Conservation (phyloP, 352 stramenopile genomes). For the Peronospora belbahrii region DNA sequence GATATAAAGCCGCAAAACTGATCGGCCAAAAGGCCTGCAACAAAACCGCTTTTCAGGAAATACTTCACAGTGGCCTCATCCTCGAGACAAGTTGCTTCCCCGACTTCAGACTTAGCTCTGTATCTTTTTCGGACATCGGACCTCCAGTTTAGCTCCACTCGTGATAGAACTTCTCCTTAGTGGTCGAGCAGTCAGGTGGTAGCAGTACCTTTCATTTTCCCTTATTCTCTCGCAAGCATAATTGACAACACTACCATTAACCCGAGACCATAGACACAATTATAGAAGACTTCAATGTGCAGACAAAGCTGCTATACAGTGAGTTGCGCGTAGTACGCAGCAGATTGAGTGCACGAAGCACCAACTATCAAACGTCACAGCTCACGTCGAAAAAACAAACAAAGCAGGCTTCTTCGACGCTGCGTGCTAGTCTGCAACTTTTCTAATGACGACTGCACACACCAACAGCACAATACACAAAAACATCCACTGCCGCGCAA, state of each 20-base stretch:
- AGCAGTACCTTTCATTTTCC: conserved; percentile 11
- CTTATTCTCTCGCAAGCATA: not conserved
- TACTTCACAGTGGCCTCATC: too few species aligned
- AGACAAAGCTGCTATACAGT: conserved; percentile 56
- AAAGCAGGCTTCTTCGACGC: conserved; percentile 42
- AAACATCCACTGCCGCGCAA: not conserved
- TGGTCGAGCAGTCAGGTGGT: conserved; percentile 9
- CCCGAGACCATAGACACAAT: conserved; percentile 49
- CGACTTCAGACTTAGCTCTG: conserved; percentile 63
- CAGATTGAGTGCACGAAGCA: conserved; percentile 70
- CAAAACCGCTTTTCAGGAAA: conserved; percentile 71
- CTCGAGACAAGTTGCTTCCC: conserved; percentile 67
- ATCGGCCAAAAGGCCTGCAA: conserved; percentile 59
- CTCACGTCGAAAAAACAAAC: conserved; percentile 66
- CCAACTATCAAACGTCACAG: conserved; percentile 54
- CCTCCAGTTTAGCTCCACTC: conserved; percentile 5
- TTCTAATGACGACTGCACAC: conserved; percentile 33
- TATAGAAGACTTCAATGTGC: conserved; percentile 61
- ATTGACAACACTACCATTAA: conserved; percentile 33
- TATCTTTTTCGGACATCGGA: conserved; percentile 53
- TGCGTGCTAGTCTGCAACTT: conserved; percentile 31
- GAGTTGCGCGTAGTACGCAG: conserved; percentile 61
- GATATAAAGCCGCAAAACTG: conserved; percentile 61
- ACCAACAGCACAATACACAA: not conserved
- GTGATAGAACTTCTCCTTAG: conserved; percentile 13